Percentiles rank a stretch among this genome's conserved stretches.
These are phyloP conservation scores for Nicotiana sylvestris DNA, from an alignment of 257 asterid species.

Conservation along the genomic window DNA sequence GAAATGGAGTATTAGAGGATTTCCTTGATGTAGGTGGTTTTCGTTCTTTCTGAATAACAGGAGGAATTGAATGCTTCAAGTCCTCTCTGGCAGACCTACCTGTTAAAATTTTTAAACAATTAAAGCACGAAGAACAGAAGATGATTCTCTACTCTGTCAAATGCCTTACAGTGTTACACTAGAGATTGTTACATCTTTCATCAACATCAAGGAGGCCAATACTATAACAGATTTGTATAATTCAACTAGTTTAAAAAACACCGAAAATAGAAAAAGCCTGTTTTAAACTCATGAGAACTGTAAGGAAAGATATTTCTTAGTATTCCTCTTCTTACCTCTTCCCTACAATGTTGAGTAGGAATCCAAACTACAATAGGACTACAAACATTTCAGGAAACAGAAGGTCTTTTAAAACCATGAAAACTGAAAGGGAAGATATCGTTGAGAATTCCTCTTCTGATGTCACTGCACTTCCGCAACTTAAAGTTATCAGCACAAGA, in stretches of 20 bases:
- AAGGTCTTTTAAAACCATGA: neutral
- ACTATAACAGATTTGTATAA: neutral
- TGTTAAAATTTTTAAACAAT: slow-evolving; percentile 15
- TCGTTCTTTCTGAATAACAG: slow-evolving; percentile 23
- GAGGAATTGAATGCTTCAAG: slow-evolving; percentile 18
- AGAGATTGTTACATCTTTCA: neutral
- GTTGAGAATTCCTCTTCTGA: neutral
- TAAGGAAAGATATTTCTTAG: neutral
- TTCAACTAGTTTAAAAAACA: neutral
- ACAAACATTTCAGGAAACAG: neutral
- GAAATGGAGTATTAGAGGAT: slow-evolving; percentile 53
- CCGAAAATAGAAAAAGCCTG: neutral
- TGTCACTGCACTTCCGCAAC: neutral
- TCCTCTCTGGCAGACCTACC: slow-evolving; percentile 26
- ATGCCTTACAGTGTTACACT: neutral
- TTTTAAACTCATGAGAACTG: neutral
- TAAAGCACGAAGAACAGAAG: neutral
- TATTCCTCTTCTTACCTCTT: neutral
- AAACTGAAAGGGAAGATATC: neutral
- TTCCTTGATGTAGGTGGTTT: slow-evolving; percentile 31
- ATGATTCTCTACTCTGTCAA: neutral
- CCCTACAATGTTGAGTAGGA: neutral
- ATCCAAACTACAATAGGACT: neutral
- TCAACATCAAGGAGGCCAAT: neutral
- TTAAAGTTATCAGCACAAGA: neutral